Percentiles rank a stretch among this genome's conserved stretches.
phyloP scores from a whole-genome alignment of 495 filamentous ascomycete genomes.

The Tetracladium setigerum region DNA sequence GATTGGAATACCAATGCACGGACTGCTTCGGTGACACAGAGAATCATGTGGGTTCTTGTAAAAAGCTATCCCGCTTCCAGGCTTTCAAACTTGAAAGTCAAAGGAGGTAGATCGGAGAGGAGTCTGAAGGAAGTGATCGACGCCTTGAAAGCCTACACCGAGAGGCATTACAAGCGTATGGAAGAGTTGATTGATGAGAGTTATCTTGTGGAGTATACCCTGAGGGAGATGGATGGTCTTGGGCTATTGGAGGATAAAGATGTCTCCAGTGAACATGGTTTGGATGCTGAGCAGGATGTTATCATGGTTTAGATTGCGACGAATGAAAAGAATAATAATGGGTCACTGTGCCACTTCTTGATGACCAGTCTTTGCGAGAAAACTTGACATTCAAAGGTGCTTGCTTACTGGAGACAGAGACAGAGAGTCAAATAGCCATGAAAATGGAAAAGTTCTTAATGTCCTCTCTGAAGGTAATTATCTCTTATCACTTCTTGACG shows the following conservation, averaged over 20 bases:
- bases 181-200: slow-evolving; percentile 92
- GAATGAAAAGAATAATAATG: slow-evolving; percentile 29
- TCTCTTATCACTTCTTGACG: no score
- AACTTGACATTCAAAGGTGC: no score
- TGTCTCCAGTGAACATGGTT: background rate
- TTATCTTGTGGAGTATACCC: slow-evolving; percentile 85
- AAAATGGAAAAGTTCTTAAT: no score
- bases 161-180: slow-evolving; percentile 80
- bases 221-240: slow-evolving; percentile 70
- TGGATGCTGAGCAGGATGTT: slow-evolving; percentile 9
- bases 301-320: slow-evolving; percentile 10
- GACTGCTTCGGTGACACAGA: slow-evolving; percentile 78
- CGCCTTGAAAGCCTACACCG: slow-evolving; percentile 77
- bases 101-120: slow-evolving; percentile 54
- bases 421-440: no score
- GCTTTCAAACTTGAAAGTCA: slow-evolving; percentile 50
- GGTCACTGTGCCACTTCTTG: slow-evolving; percentile 30
- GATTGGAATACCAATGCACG: slow-evolving; percentile 97
- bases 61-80: slow-evolving; percentile 66
- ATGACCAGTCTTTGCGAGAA: no score
- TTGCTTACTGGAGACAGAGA: no score
- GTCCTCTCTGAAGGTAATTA: no score
- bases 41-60: slow-evolving; percentile 73
- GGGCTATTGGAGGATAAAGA: slow-evolving; percentile 11
- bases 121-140: slow-evolving; percentile 76